Evolutionary conservation across 1,284 basidiomycete species (phyloP).

Genomic region (Naganishia liquefaciens): DNA sequence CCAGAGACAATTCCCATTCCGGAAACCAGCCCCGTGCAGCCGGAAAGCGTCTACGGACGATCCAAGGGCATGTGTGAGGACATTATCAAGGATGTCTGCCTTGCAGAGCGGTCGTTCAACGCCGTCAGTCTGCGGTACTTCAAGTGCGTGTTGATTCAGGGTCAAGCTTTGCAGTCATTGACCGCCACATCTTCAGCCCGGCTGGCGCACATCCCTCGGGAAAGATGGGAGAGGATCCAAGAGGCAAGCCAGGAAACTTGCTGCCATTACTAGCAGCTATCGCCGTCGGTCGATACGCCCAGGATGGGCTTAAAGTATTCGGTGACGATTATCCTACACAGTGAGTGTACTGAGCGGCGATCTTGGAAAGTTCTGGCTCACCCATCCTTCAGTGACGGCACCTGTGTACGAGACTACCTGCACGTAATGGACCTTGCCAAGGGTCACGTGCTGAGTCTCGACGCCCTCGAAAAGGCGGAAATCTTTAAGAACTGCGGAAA

Average conservation of each 20-base stretch:
- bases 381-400: constrained; percentile 68
- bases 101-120: constrained; percentile 59
- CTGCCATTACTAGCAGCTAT: constrained; percentile 93
- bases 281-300: constrained; percentile 85
- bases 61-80: constrained; percentile 94
- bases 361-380: neutral
- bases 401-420: constrained; percentile 95
- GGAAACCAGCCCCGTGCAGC: constrained; percentile 82
- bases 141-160: constrained; percentile 67
- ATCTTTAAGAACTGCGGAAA: constrained; percentile 52
- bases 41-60: constrained; percentile 91
- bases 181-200: constrained; percentile 62
- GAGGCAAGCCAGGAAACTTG: constrained; percentile 91
- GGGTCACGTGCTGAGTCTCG: constrained; percentile 89
- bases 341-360: constrained; percentile 56
- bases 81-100: constrained; percentile 85
- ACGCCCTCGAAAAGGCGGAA: constrained; percentile 60
- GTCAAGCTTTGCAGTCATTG: neutral
- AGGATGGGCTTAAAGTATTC: constrained; percentile 83
- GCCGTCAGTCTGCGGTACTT: constrained; percentile 72
- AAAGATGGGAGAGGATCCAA: constrained; percentile 91
- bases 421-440: constrained; percentile 93
- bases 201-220: constrained; percentile 96
- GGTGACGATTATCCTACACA: constrained; percentile 97
- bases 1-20: constrained; percentile 92